A percentile compares a stretch with the other conserved stretches of the same genome.
Evolutionary conservation across 2,329 filamentous ascomycete species (phyloP).

Genomic region (Fusarium equiseti): DNA sequence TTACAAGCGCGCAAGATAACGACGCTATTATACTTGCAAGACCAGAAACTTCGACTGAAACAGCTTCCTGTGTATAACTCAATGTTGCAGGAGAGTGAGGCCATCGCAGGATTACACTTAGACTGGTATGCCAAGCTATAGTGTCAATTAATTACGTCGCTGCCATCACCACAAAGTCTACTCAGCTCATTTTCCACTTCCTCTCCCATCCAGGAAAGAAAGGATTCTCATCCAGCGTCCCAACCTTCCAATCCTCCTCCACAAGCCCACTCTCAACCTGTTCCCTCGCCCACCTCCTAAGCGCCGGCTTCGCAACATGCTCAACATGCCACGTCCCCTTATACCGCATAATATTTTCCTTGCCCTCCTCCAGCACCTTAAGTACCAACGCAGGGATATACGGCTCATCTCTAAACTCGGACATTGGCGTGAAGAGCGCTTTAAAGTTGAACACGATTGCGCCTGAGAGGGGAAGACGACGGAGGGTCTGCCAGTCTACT

Average conservation of each 20-base stretch:
- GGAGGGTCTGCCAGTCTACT: conserved; percentile 90
- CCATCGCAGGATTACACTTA: too few relatives aligned
- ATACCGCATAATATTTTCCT: conserved; percentile 78
- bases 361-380: conserved; percentile 71
- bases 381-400: conserved; percentile 76
- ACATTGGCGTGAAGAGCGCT: conserved; percentile 81
- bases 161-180: not conserved
- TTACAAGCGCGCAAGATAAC: too few relatives aligned
- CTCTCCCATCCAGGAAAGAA: conserved; percentile 78
- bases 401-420: conserved; percentile 77
- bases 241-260: conserved; percentile 71
- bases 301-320: conserved; percentile 74
- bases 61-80: too few relatives aligned
- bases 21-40: too few relatives aligned
- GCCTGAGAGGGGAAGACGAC: conserved; percentile 80
- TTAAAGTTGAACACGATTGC: conserved; percentile 91
- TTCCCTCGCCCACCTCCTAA: conserved; percentile 73
- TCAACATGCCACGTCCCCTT: conserved; percentile 86
- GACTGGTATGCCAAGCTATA: not conserved
- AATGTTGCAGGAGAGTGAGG: too few relatives aligned
- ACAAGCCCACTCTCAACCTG: conserved; percentile 74
- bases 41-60: too few relatives aligned
- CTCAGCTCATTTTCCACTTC: conserved; percentile 40
- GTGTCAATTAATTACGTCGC: not conserved
- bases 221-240: conserved; percentile 79